Evolutionary conservation across 2,329 filamentous ascomycete genomes (phyloP), one percentile per base, ranked within the genome.

Genomic region (Calonectria henricotiae): DNA sequence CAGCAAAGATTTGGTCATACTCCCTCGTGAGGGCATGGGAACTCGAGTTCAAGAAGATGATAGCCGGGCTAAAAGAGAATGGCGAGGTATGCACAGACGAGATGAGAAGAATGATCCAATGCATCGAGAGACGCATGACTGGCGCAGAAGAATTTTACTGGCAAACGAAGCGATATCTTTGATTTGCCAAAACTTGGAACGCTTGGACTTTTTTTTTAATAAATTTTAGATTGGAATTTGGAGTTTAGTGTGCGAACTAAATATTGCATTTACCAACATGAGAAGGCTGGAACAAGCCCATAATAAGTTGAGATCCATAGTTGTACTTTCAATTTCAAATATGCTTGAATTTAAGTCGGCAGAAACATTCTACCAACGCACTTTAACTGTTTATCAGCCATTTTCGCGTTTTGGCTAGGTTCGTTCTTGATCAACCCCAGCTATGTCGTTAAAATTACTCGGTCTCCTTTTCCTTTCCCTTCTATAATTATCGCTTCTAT

Each of bases 51-150:
- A 51, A 68, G 11, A 44, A 44, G 5, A 49, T 68, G 65, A 65
- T 54, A 20, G 13, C 39, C 8, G 44, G 43, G 43, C 39, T 71
- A 9, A 39, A 35, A 4, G 47, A 41, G 4, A 43, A 5, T 17
- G 60, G 61, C 12, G 51, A 65, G 4, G 27, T 58, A 11, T 25
- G 27, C 4, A 49, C 13, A 7, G 44, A 62, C 23, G 43, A 62
- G 6, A 62, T 62, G 44, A 63, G 12, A 35, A 62, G 35, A 39
- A 65, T 61, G 0, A 37, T 71, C 1, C 61, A 62, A 7, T 65
- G 69, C 3, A 71, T 71, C 15, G 69, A 71, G 47, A 51, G 69
- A 23, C 69, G 65, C 11, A 71, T 68, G 69, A 68, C 69, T 4
- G 65, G 69, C 2, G 65, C 62, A 1, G 69, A 71, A 25, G 69